These are phyloP conservation scores for Penicillium sp. DNA, from an alignment of 2,329 filamentous ascomycete species.

Conservation along the genomic window DNA sequence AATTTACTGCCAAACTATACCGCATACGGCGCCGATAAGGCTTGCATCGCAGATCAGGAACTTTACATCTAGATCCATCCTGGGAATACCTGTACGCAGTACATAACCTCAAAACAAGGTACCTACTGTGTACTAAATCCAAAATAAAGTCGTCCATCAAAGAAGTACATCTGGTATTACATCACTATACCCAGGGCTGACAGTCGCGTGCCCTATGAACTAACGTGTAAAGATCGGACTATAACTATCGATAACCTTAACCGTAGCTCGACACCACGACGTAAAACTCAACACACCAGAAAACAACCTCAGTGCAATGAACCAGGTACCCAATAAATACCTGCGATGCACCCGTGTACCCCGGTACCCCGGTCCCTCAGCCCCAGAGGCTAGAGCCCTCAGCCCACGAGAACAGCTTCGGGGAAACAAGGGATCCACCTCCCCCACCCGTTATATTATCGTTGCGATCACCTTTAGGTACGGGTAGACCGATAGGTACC, in stretches of 20 bases:
- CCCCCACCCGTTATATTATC: conserved; percentile 12
- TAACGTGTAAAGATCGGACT: neutral
- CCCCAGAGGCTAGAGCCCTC: no score
- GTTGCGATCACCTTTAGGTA: conserved; percentile 2
- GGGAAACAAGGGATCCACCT: conserved; percentile 26
- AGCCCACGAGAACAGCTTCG: conserved; percentile 31
- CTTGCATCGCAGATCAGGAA: conserved; percentile 1
- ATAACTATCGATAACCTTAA: neutral
- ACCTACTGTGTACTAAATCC: neutral
- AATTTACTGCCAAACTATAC: conserved; percentile 10
- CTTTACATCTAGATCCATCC: neutral
- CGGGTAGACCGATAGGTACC: conserved; percentile 2
- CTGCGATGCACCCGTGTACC: no score
- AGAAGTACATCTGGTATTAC: neutral
- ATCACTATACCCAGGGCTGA: neutral
- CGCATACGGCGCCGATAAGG: conserved; percentile 6
- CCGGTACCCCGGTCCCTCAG: neutral
- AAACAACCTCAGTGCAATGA: neutral
- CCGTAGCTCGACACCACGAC: neutral
- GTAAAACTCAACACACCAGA: no score
- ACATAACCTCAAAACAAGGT: no score
- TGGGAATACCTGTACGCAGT: no score
- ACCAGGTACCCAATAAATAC: no score
- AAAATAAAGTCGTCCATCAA: neutral
- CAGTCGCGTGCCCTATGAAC: neutral